phyloP scores from a whole-genome alignment of 768 basidiomycete genomes.

The Lactifluus hygrophoroides region DNA sequence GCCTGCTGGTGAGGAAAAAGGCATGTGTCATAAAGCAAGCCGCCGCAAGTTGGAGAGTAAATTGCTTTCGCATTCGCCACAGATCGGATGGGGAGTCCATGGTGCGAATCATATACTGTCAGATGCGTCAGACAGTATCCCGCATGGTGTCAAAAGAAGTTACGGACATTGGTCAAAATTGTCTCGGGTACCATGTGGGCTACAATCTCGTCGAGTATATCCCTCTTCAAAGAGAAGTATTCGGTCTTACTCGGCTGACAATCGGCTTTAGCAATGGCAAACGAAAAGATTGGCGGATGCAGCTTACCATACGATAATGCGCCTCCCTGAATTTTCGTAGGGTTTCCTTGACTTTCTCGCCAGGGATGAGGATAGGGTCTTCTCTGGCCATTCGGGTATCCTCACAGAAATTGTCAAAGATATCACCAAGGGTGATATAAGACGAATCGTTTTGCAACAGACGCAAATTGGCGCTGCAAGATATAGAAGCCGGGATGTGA shows the following conservation, averaged over 20 bases:
- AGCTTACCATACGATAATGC: conserved; percentile 34
- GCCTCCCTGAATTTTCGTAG: conserved; percentile 48
- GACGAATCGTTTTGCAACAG: conserved; percentile 89
- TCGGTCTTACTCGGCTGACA: conserved; percentile 52
- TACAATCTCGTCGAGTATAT: conserved; percentile 81
- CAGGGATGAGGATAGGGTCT: conserved; percentile 78
- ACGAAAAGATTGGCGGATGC: conserved; percentile 2
- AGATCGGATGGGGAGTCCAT: conserved; percentile 80
- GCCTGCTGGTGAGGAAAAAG: conserved; percentile 74
- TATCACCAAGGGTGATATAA: conserved; percentile 83
- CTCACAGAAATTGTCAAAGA: conserved; percentile 86
- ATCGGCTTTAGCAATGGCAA: background rate
- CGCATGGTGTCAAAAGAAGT: background rate
- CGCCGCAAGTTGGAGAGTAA: conserved; percentile 81
- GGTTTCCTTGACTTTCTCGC: conserved; percentile 73
- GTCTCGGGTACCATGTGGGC: conserved; percentile 86
- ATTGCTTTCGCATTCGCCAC: conserved; percentile 97
- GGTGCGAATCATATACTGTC: conserved; percentile 81
- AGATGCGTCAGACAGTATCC: conserved; percentile 2
- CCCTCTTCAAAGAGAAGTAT: conserved; percentile 65
- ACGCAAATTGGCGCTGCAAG: conserved; percentile 74
- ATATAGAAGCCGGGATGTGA: conserved; percentile 82
- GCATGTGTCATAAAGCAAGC: conserved; percentile 89
- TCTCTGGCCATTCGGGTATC: conserved; percentile 69
- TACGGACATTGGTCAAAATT: conserved; percentile 66